These are phyloP conservation scores for Mortierella alpina DNA, from an alignment of 192 early-diverging fungal genomes.

Conservation along the genomic window DNA sequence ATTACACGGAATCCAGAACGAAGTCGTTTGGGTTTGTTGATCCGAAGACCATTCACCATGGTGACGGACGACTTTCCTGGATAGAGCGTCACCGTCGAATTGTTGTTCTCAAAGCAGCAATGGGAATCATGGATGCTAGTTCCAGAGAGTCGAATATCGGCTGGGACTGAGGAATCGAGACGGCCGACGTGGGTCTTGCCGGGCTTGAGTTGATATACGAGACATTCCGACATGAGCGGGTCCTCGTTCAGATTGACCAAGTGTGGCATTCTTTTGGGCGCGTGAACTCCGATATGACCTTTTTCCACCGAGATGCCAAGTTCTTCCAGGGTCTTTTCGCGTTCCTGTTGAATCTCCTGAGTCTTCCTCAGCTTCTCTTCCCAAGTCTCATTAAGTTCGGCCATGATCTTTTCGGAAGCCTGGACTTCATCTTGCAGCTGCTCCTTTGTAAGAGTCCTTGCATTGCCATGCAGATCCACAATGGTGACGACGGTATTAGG, in stretches of 20 bases:
- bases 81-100: slow-evolving; percentile 68
- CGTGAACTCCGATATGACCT: slow-evolving; percentile 76
- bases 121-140: slow-evolving; percentile 71
- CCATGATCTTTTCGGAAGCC: slow-evolving; percentile 88
- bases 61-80: slow-evolving; percentile 68
- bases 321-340: slow-evolving; percentile 80
- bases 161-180: slow-evolving; percentile 41
- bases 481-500: slow-evolving; percentile 55
- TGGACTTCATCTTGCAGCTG: slow-evolving; percentile 83
- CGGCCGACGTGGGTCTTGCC: slow-evolving; percentile 79
- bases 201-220: slow-evolving; percentile 87
- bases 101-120: slow-evolving; percentile 78
- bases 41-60: slow-evolving; percentile 83
- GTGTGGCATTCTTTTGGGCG: slow-evolving; percentile 84
- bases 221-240: slow-evolving; percentile 88
- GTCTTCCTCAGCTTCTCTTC: slow-evolving; percentile 83
- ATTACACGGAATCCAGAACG: slow-evolving; percentile 84
- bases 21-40: slow-evolving; percentile 65
- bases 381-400: slow-evolving; percentile 85
- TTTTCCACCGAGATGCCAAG: slow-evolving; percentile 82
- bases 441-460: slow-evolving; percentile 58
- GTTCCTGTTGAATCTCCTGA: slow-evolving; percentile 75
- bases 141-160: slow-evolving; percentile 73
- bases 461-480: slow-evolving; percentile 55
- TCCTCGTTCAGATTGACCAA: slow-evolving; percentile 92